A percentile compares a stretch with the other conserved stretches of the same genome.
These are phyloP conservation scores for Cercospora janseana DNA, from an alignment of 2,329 filamentous ascomycete genomes.

Conservation along the genomic window DNA sequence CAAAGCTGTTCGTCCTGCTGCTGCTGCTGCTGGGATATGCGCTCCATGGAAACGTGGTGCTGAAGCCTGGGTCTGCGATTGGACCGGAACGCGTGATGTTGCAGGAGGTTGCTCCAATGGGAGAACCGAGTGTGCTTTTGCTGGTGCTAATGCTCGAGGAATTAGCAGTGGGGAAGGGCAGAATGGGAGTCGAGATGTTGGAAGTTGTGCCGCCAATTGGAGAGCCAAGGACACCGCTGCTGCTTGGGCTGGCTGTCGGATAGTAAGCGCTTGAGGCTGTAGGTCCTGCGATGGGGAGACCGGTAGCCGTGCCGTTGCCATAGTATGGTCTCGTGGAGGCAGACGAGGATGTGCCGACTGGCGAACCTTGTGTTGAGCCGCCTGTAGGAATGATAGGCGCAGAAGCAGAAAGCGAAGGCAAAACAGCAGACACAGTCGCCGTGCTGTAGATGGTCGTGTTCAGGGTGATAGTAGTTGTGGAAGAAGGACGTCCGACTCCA, in stretches of 20 bases:
- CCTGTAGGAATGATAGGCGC: neutral
- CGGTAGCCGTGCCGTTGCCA: neutral
- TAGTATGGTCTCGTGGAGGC: neutral
- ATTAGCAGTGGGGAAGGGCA: no score
- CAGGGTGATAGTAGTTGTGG: neutral
- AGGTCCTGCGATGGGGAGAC: neutral
- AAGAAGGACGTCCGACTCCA: neutral
- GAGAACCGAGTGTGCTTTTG: no score
- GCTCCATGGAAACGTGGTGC: neutral
- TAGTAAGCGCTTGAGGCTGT: constrained; percentile 1
- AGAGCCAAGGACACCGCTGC: no score
- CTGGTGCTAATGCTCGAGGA: no score
- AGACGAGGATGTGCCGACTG: neutral
- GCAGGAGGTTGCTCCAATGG: no score
- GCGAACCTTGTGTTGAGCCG: neutral
- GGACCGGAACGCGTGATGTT: no score
- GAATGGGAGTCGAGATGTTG: no score
- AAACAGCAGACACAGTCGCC: no score
- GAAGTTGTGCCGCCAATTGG: no score
- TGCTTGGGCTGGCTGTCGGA: neutral
- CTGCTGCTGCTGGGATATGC: neutral
- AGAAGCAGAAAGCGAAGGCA: neutral
- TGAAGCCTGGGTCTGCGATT: neutral
- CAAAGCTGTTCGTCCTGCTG: neutral
- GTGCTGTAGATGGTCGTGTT: neutral